Conservation (phyloP, 1,284 basidiomycete species). For the Tylopilus sp. region DNA sequence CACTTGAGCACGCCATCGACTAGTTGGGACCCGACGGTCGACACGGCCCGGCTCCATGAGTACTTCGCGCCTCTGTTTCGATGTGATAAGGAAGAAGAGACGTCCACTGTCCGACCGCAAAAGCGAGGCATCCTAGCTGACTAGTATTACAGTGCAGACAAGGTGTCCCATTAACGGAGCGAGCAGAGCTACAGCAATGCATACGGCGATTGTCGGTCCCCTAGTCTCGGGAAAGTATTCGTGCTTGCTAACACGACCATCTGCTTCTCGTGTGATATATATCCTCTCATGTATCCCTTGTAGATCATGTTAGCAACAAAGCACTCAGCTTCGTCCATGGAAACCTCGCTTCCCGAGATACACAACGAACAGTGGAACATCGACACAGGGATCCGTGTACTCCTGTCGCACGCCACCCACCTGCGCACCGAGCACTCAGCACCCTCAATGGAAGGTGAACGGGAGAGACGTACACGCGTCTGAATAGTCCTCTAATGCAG, state of each 20-base stretch:
- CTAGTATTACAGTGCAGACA: too few species aligned
- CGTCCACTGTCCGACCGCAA: too few species aligned
- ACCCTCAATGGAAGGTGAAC: neutral
- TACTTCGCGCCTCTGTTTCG: too few species aligned
- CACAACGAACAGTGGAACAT: slow-evolving; percentile 72
- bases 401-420: slow-evolving; percentile 73
- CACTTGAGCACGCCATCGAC: too few species aligned
- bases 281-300: slow-evolving; percentile 89
- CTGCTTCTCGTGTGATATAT: slow-evolving; percentile 93
- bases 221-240: slow-evolving; percentile 77
- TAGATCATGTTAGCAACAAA: slow-evolving; percentile 92
- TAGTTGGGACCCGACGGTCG: too few species aligned
- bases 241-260: slow-evolving; percentile 85
- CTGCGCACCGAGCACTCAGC: slow-evolving; percentile 39
- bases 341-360: slow-evolving; percentile 58
- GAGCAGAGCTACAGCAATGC: slow-evolving; percentile 31
- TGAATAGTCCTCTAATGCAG: slow-evolving; percentile 82
- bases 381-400: slow-evolving; percentile 71
- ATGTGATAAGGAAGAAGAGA: too few species aligned
- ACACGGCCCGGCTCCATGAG: too few species aligned
- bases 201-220: slow-evolving; percentile 58
- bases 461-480: slow-evolving; percentile 65
- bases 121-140: too few species aligned
- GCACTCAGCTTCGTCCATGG: slow-evolving; percentile 86
- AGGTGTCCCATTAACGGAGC: neutral